Evolutionary conservation across 2,329 filamentous ascomycete genomes (phyloP).

Genomic region (Colletotrichum navitas): DNA sequence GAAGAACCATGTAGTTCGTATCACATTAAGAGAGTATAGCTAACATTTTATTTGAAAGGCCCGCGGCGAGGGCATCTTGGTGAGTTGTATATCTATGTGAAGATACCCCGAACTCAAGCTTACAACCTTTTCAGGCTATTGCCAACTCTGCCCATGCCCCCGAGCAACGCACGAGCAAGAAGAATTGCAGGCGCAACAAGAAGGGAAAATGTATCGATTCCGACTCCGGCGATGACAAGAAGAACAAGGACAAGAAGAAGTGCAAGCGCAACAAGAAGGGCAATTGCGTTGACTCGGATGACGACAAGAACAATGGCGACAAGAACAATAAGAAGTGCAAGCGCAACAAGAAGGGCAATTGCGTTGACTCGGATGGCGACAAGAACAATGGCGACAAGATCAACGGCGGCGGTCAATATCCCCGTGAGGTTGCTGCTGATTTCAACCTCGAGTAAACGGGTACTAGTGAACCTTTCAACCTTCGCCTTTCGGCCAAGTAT

Average conservation of each 20-base stretch:
- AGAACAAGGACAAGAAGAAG: slow-evolving; percentile 17
- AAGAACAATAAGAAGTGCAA: slow-evolving; percentile 18
- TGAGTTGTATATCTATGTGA: not conserved
- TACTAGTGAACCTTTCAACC: not conserved
- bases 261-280: not conserved
- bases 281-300: slow-evolving; percentile 5
- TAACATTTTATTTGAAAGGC: slow-evolving; percentile 2
- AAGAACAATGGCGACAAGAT: not conserved
- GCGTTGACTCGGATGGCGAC: not conserved
- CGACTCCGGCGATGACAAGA: slow-evolving; percentile 11
- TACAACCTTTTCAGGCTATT: slow-evolving; percentile 1
- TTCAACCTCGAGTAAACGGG: not conserved
- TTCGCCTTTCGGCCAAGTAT: not conserved
- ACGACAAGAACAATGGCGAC: too few species aligned
- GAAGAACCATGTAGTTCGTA: not conserved
- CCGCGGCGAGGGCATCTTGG: slow-evolving; percentile 20
- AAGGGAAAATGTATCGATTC: slow-evolving; percentile 29
- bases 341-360: slow-evolving; percentile 38
- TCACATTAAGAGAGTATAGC: not conserved
- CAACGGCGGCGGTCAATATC: not conserved
- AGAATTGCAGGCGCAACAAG: slow-evolving; percentile 35
- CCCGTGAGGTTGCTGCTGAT: not conserved
- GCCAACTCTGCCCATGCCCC: slow-evolving; percentile 2
- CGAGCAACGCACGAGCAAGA: slow-evolving; percentile 31
- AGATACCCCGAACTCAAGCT: not conserved